A percentile compares a stretch with the other conserved stretches of the same genome.
Conservation (phyloP, 2,329 filamentous ascomycete genomes). For the Sporothrix pseudoabietina region DNA sequence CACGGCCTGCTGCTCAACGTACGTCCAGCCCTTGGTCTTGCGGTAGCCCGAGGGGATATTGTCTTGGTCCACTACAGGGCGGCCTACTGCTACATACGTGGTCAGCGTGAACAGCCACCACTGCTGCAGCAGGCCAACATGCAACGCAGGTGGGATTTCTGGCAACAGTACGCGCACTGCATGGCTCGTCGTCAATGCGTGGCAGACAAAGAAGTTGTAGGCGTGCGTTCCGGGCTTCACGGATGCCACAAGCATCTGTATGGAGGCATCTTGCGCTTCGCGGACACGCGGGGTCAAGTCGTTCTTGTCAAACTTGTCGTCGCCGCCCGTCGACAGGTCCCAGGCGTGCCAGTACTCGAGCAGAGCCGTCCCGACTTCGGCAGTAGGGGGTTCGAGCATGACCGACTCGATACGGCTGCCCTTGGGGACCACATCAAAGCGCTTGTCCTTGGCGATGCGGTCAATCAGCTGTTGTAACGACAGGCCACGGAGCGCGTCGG, state of each 20-base stretch:
- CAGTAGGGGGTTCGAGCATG: conserved; percentile 57
- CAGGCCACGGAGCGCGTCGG: conserved; percentile 49
- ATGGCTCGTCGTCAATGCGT: conserved; percentile 82
- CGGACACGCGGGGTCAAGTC: conserved; percentile 75
- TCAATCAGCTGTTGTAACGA: conserved; percentile 71
- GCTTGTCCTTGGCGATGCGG: conserved; percentile 67
- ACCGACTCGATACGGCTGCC: conserved; percentile 63
- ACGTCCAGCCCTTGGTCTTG: conserved; percentile 73
- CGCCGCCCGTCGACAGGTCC: conserved; percentile 56
- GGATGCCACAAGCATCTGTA: conserved; percentile 64
- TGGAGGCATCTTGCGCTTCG: conserved; percentile 65
- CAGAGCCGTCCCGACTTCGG: conserved; percentile 59
- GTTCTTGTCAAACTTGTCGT: not conserved
- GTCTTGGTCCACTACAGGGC: conserved; percentile 71
- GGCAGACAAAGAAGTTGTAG: conserved; percentile 79
- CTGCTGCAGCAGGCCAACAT: conserved; percentile 73
- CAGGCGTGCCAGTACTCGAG: conserved; percentile 92
- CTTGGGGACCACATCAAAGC: conserved; percentile 61
- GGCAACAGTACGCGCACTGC: conserved; percentile 86
- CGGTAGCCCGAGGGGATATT: conserved; percentile 60
- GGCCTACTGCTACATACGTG: conserved; percentile 73
- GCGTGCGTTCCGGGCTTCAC: conserved; percentile 59
- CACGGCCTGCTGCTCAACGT: conserved; percentile 71
- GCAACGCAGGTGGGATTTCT: conserved; percentile 70
- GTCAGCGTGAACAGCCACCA: conserved; percentile 87